Evolutionary conservation across 768 basidiomycete species (phyloP).

Genomic region (Xerocomus potaroensis): DNA sequence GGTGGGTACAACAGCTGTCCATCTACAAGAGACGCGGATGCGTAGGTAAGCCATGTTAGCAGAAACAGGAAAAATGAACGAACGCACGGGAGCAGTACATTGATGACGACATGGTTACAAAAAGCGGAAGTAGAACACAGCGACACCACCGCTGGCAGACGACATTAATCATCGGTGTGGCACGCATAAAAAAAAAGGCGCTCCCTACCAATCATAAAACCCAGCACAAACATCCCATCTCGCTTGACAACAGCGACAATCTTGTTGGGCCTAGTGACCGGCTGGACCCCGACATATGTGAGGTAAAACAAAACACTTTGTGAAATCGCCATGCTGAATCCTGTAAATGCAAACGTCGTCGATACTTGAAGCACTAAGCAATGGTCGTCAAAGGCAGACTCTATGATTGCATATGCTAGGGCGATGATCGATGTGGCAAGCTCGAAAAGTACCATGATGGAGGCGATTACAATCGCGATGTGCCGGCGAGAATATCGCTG

Average conservation of each 20-base stretch:
- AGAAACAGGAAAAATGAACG: neutral
- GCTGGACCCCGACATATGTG: constrained; percentile 12
- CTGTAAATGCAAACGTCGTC: neutral
- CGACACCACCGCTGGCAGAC: constrained; percentile 1
- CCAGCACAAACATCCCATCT: constrained; percentile 14
- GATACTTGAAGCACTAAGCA: constrained; percentile 12
- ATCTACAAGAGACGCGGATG: constrained; percentile 13
- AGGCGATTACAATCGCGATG: neutral
- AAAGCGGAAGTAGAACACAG: neutral
- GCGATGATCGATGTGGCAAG: neutral
- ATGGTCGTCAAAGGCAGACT: constrained; percentile 5
- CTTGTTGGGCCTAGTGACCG: constrained; percentile 10
- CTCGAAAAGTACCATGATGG: constrained; percentile 6
- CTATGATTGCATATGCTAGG: neutral
- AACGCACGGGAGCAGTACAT: constrained; percentile 18
- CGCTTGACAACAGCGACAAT: constrained; percentile 12
- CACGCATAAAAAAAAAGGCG: too few species aligned
- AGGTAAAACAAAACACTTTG: constrained; percentile 14
- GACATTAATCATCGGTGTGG: too few species aligned
- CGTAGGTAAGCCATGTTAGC: too few species aligned
- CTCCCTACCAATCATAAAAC: constrained; percentile 6
- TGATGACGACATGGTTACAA: constrained; percentile 3
- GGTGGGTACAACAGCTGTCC: constrained; percentile 7
- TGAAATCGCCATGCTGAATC: constrained; percentile 4
- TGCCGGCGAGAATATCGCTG: neutral